A percentile compares a stretch with the other conserved stretches of the same genome.
Evolutionary conservation across 2,329 filamentous ascomycete genomes (phyloP).

Genomic region (Pseudogymnoascus sp.): DNA sequence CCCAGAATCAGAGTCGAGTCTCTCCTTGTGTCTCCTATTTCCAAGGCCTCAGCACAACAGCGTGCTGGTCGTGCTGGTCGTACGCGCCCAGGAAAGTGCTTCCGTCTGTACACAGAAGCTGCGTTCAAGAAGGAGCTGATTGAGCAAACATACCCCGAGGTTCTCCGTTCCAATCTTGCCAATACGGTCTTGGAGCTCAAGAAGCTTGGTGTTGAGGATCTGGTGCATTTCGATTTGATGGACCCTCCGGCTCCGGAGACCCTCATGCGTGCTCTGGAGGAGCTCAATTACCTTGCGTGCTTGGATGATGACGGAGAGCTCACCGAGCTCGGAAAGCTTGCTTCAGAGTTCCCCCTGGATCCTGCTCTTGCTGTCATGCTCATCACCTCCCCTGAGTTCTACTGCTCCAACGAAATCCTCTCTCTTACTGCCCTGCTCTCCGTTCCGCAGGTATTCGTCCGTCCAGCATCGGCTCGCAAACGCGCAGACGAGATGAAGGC

Average conservation of each 20-base stretch:
- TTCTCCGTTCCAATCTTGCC: conserved; percentile 87
- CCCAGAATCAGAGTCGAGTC: conserved; percentile 94
- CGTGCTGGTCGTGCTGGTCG: conserved; percentile 97
- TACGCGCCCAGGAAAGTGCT: conserved; percentile 97
- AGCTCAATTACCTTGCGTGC: conserved; percentile 95
- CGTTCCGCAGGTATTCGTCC: conserved; percentile 88
- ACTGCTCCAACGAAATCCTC: conserved; percentile 96
- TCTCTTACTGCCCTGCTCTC: conserved; percentile 91
- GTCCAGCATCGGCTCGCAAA: conserved; percentile 77
- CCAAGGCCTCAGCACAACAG: conserved; percentile 94
- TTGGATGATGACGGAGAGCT: conserved; percentile 94
- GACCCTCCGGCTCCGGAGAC: conserved; percentile 97
- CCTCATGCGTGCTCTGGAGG: conserved; percentile 93
- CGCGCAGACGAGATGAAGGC: conserved; percentile 97
- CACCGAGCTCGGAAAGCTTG: conserved; percentile 75
- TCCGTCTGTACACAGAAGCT: conserved; percentile 88
- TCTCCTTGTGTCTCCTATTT: conserved; percentile 93
- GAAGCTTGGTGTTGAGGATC: conserved; percentile 90
- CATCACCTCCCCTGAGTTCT: conserved; percentile 94
- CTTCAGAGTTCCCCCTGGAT: conserved; percentile 93
- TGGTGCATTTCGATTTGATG: conserved; percentile 98
- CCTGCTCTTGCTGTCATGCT: conserved; percentile 95
- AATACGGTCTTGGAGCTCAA: conserved; percentile 95
- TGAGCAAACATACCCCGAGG: conserved; percentile 93
- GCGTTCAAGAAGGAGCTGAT: conserved; percentile 98